phyloP scores from a whole-genome alignment of 257 asterid species.

The Nicotiana undulata region DNA sequence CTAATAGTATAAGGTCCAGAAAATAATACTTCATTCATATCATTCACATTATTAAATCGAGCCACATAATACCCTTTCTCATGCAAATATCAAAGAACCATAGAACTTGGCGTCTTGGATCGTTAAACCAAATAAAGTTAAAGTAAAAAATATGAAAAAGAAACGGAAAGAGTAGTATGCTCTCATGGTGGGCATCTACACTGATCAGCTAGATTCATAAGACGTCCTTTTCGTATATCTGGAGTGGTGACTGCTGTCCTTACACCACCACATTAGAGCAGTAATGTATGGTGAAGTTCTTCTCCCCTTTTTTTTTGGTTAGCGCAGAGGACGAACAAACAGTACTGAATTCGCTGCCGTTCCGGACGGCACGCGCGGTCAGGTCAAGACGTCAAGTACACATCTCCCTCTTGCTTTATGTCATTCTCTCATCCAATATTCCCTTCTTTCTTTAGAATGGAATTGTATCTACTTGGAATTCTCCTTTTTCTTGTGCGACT shows the following conservation, averaged over 20 bases:
- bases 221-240: constrained; percentile 30
- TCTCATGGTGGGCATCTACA: not conserved
- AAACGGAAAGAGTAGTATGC: not conserved
- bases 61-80: no score
- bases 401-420: not conserved
- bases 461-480: not conserved
- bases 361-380: constrained; percentile 97
- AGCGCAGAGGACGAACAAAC: not conserved
- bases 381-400: constrained; percentile 37
- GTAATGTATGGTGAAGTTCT: constrained; percentile 18
- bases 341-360: constrained; percentile 15
- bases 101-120: not conserved
- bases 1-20: no score
- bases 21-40: no score
- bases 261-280: constrained; percentile 11
- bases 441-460: not conserved
- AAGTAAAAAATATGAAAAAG: not conserved
- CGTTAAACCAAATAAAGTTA: not conserved
- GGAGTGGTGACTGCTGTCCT: constrained; percentile 10
- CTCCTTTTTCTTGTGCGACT: not conserved
- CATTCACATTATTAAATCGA: no score
- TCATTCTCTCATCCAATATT: not conserved
- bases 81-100: no score
- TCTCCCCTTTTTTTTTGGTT: not conserved
- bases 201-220: constrained; percentile 15